phyloP scores from a whole-genome alignment of 345 rosid genomes.

The Luvunga scandens region DNA sequence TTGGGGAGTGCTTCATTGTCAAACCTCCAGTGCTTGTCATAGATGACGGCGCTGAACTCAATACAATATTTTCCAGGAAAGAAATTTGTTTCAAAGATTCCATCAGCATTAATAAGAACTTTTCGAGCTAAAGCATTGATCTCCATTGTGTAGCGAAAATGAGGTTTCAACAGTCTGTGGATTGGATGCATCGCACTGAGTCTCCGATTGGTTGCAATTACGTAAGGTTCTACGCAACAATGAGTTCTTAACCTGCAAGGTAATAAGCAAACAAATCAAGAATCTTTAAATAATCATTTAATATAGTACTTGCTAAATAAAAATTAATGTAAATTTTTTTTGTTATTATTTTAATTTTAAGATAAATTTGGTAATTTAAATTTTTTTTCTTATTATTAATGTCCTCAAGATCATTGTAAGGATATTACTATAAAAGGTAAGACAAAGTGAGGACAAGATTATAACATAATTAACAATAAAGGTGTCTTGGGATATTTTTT shows the following conservation, averaged over 20 bases:
- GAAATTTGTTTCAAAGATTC: conserved; percentile 60
- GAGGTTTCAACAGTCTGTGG: conserved; percentile 57
- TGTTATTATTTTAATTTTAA: no score
- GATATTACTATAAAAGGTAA: no score
- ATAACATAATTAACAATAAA: no score
- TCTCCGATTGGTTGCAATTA: conserved; percentile 67
- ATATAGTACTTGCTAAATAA: no score
- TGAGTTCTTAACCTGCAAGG: conserved; percentile 68
- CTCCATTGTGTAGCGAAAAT: conserved; percentile 79
- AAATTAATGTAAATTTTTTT: no score
- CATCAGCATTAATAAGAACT: conserved; percentile 48
- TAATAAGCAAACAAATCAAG: conserved; percentile 18
- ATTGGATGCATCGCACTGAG: conserved; percentile 76
- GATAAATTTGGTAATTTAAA: no score
- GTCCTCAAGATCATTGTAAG: no score
- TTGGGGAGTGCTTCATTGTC: conserved; percentile 53
- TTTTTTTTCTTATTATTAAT: no score
- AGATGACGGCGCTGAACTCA: conserved; percentile 54
- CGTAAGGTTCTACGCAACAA: conserved; percentile 58
- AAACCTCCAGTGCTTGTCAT: conserved; percentile 54
- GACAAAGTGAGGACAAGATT: no score
- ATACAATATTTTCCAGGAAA: conserved; percentile 51
- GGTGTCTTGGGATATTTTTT: no score
- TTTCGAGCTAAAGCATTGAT: conserved; percentile 70
- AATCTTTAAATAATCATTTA: no score